Conservation (phyloP, 352 stramenopile genomes). For the Phytophthora pistaciae region DNA sequence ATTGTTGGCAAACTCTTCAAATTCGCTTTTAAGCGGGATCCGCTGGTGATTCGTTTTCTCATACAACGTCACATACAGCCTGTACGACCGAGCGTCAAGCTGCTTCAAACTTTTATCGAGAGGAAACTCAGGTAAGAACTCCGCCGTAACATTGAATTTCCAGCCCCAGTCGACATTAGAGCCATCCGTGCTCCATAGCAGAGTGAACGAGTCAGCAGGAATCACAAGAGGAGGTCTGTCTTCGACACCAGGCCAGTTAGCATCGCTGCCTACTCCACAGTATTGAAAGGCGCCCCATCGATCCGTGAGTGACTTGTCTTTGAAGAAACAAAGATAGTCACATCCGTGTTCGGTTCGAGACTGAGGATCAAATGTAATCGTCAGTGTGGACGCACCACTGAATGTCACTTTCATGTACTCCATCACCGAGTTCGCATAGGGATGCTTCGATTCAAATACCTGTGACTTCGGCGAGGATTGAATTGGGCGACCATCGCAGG, state of each 20-base stretch:
- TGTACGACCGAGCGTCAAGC: slow-evolving; percentile 64
- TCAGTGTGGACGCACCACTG: slow-evolving; percentile 62
- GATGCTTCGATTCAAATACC: slow-evolving; percentile 87
- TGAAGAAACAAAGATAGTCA: slow-evolving; percentile 90
- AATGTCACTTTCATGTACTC: slow-evolving; percentile 88
- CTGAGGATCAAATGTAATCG: slow-evolving; percentile 78
- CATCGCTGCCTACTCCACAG: slow-evolving; percentile 64
- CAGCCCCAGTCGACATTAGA: slow-evolving; percentile 92
- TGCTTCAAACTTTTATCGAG: slow-evolving; percentile 62
- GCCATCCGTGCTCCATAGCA: slow-evolving; percentile 87
- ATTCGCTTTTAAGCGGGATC: slow-evolving; percentile 50
- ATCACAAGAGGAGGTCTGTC: slow-evolving; percentile 79
- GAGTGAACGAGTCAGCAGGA: slow-evolving; percentile 73
- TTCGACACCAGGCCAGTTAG: slow-evolving; percentile 84
- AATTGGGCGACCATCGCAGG: slow-evolving; percentile 53
- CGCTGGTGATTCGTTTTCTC: slow-evolving; percentile 63
- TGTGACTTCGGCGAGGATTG: slow-evolving; percentile 62
- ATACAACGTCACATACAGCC: slow-evolving; percentile 77
- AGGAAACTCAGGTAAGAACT: slow-evolving; percentile 59
- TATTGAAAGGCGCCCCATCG: slow-evolving; percentile 75
- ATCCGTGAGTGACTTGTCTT: slow-evolving; percentile 75
- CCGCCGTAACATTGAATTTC: slow-evolving; percentile 78
- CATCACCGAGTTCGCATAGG: slow-evolving; percentile 83
- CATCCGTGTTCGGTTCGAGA: slow-evolving; percentile 73
- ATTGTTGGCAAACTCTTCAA: slow-evolving; percentile 48